Base-by-base conservation (phyloP, 192 early-diverging fungal genomes). In the Mortierella claussenii region DNA sequence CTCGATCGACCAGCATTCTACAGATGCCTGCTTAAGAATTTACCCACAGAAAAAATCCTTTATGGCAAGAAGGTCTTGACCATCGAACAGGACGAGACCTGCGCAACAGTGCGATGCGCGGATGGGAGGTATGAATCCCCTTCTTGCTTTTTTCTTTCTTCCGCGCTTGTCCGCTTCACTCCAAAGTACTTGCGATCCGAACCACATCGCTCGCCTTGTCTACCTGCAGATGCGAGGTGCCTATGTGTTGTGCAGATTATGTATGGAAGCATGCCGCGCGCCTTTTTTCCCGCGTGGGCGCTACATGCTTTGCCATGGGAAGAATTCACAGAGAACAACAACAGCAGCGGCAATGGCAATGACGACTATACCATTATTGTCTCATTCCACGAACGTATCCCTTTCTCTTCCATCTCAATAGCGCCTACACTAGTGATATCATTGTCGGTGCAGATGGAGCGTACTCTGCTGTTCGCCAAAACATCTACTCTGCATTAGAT, bases 1-100 rank as follows among this genome's bases (percentile, higher is more conserved):
- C 65, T 76, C 12, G 73, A 76, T 49, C 73, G 73, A 11, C 73
- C 73, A n/a, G 73, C 73, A 13, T 76, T 76, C 33, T 76, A 76
- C 21, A 31, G 48, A 18, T 43, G 60, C 43, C 31, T 76, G 12
- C 55, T 76, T 30, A 76, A 76, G 59, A 76, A 76, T 0, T 31
- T 76, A 10, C 73, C 70, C 55, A 75, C 60, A 21, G 37, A 50
- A 20, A 76, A 67, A 43, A 61, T 76, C 36, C 30, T 67, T 5
- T 76, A 76, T 31, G 59, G 65, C 18, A 76, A 76, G 47, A 42
- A 34, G n/a, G 59, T 67, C 28, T 17, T 27, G 15, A 23, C 43
- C 2, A 56, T 76, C 8, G 73, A 76, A 24, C 73, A 76, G 13
- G 40, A 76, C 23, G 42, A 31, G 3, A 36, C 20, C 15, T 44